phyloP scores from a whole-genome alignment of 306 rosid species.

The Begonia fuchsioides region DNA sequence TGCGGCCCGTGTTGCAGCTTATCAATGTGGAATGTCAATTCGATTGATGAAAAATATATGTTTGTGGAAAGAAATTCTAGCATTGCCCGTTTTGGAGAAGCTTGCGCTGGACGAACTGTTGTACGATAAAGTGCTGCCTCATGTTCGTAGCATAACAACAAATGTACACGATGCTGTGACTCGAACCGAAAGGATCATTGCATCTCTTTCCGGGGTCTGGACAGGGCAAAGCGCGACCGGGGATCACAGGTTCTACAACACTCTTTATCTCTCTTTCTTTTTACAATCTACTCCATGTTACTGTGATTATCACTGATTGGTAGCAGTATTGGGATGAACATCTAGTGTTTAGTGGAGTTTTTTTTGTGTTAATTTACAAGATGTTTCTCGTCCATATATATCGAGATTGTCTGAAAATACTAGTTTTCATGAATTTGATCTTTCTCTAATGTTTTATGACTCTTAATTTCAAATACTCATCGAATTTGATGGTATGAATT shows the following conservation, averaged over 20 bases:
- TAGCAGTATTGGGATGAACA: no score
- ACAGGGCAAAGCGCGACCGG: conserved; percentile 58
- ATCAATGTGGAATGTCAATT: conserved; percentile 76
- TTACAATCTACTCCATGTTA: no score
- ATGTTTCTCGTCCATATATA: no score
- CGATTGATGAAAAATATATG: conserved; percentile 79
- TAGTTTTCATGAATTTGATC: neutral
- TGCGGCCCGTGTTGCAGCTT: conserved; percentile 83
- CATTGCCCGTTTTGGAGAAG: conserved; percentile 66
- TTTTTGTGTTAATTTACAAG: no score
- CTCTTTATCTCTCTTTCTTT: no score
- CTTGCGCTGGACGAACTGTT: conserved; percentile 84
- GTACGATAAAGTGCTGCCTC: conserved; percentile 71
- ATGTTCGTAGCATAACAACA: conserved; percentile 55
- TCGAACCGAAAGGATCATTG: conserved; percentile 74
- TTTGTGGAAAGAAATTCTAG: conserved; percentile 77
- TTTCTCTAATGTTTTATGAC: neutral
- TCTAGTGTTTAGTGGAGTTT: no score
- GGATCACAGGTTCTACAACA: conserved; percentile 37
- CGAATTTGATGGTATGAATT: neutral
- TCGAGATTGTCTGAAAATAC: neutral
- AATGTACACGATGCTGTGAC: conserved; percentile 80
- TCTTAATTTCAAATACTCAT: no score
- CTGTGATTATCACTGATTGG: no score
- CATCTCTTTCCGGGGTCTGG: conserved; percentile 78